Evolutionary conservation across 192 early-diverging fungal genomes (phyloP).

Genomic region (Gonapodya prolifera): DNA sequence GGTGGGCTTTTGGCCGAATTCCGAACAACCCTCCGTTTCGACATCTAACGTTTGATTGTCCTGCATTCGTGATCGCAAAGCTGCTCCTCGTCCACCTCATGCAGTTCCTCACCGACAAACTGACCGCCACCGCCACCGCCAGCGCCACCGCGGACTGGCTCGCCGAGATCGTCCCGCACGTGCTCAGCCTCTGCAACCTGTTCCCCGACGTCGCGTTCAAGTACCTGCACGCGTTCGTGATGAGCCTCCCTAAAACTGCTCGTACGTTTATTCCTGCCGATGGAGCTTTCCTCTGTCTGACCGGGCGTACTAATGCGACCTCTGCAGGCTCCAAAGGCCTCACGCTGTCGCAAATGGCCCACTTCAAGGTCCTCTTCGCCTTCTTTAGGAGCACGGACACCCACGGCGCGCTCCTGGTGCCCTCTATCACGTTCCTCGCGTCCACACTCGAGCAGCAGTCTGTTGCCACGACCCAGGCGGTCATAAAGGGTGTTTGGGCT

Average conservation of each 20-base stretch:
- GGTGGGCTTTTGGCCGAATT: no score
- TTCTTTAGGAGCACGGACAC: not conserved
- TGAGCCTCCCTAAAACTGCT: not conserved
- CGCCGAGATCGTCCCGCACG: not conserved
- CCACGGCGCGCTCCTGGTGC: not conserved
- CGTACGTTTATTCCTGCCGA: no score
- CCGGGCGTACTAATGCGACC: no score
- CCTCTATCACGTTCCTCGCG: not conserved
- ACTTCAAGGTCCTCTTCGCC: not conserved
- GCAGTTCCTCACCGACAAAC: not conserved
- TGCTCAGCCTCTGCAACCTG: not conserved
- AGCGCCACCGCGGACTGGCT: not conserved
- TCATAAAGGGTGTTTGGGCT: not conserved
- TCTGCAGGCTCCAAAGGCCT: no score
- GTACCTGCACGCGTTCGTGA: not conserved
- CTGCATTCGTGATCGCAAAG: no score
- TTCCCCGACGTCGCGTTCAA: not conserved
- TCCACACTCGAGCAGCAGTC: not conserved
- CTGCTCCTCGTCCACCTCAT: constrained; percentile 5
- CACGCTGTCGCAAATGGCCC: not conserved
- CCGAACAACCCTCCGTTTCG: no score
- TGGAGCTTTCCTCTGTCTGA: no score
- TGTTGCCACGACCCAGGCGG: not conserved
- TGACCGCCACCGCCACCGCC: no score
- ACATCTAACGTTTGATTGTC: no score